Evolutionary conservation across 345 rosid genomes (phyloP).

Genomic region (Citrus sp.): DNA sequence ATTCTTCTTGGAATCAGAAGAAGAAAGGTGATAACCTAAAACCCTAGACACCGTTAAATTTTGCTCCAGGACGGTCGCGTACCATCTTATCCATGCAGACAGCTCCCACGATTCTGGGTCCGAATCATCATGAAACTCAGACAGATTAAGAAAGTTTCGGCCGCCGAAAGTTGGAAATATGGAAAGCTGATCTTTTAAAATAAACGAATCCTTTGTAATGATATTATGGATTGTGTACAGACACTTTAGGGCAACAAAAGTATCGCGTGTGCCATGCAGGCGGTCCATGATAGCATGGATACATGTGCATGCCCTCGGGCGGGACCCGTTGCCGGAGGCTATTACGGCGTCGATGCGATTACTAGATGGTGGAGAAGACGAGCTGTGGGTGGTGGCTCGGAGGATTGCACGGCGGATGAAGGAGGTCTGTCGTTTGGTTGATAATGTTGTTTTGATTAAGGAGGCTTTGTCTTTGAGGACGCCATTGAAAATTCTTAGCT

Average conservation of each 20-base stretch:
- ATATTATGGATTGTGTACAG: slow-evolving; percentile 44
- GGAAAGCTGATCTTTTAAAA: slow-evolving; percentile 43
- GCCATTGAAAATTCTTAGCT: slow-evolving; percentile 26
- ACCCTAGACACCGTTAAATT: slow-evolving; percentile 39
- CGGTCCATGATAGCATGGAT: slow-evolving; percentile 42
- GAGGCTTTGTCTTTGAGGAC: slow-evolving; percentile 46
- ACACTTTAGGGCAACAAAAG: slow-evolving; percentile 55
- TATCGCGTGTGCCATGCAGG: slow-evolving; percentile 31
- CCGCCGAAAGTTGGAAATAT: slow-evolving; percentile 40
- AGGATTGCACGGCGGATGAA: slow-evolving; percentile 29
- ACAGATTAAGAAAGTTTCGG: slow-evolving; percentile 41
- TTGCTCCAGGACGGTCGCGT: slow-evolving; percentile 46
- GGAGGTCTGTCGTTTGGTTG: slow-evolving; percentile 26
- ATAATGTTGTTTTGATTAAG: slow-evolving; percentile 37
- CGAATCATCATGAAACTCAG: slow-evolving; percentile 32
- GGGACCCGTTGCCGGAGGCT: slow-evolving; percentile 25
- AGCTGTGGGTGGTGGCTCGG: slow-evolving; percentile 47
- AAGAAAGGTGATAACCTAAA: slow-evolving; percentile 31
- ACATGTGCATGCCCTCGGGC: slow-evolving; percentile 33
- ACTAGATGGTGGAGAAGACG: slow-evolving; percentile 32
- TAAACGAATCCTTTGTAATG: slow-evolving; percentile 33
- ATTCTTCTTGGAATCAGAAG: neutral
- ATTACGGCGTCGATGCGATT: slow-evolving; percentile 34
- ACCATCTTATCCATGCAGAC: slow-evolving; percentile 65
- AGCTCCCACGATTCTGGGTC: slow-evolving; percentile 32